Conservation (phyloP, 2,329 filamentous ascomycete species). For the Neurospora crassa region DNA sequence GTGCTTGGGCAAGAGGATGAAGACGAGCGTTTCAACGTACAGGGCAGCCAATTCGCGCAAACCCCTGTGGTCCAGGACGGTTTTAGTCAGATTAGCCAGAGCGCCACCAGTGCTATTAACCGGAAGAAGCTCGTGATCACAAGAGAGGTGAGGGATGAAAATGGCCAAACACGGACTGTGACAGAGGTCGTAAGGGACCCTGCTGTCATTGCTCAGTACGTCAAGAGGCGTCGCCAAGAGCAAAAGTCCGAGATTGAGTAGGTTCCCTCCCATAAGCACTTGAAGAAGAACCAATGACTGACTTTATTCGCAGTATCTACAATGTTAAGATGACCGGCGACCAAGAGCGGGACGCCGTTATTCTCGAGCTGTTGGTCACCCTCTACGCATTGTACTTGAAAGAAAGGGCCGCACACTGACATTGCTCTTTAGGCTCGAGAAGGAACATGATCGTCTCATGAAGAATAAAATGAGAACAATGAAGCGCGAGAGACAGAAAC, state of each 20-base stretch:
- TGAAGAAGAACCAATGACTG: slow-evolving; percentile 4
- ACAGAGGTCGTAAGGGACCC: slow-evolving; percentile 67
- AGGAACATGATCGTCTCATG: slow-evolving; percentile 73
- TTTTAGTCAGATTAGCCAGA: slow-evolving; percentile 66
- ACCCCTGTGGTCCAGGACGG: slow-evolving; percentile 71
- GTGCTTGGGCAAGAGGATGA: slow-evolving; percentile 49
- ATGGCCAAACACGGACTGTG: slow-evolving; percentile 52
- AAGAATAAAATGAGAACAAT: slow-evolving; percentile 87
- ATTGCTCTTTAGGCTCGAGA: slow-evolving; percentile 44
- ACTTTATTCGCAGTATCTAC: slow-evolving; percentile 36
- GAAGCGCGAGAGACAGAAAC: slow-evolving; percentile 84
- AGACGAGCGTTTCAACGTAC: slow-evolving; percentile 61
- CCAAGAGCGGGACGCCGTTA: slow-evolving; percentile 52
- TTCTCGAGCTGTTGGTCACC: slow-evolving; percentile 42
- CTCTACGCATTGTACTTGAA: slow-evolving; percentile 3
- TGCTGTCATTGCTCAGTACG: slow-evolving; percentile 81
- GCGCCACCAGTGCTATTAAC: slow-evolving; percentile 54
- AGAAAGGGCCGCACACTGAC: slow-evolving; percentile 17
- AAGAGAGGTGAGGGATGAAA: slow-evolving; percentile 49
- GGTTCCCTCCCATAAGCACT: slow-evolving; percentile 23
- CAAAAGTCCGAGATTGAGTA: slow-evolving; percentile 62
- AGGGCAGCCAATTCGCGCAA: slow-evolving; percentile 54
- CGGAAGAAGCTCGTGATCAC: slow-evolving; percentile 66
- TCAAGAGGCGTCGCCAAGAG: slow-evolving; percentile 64
- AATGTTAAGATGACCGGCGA: slow-evolving; percentile 57